Conservation (phyloP, 2,329 filamentous ascomycete genomes). For the Exophiala sp. region DNA sequence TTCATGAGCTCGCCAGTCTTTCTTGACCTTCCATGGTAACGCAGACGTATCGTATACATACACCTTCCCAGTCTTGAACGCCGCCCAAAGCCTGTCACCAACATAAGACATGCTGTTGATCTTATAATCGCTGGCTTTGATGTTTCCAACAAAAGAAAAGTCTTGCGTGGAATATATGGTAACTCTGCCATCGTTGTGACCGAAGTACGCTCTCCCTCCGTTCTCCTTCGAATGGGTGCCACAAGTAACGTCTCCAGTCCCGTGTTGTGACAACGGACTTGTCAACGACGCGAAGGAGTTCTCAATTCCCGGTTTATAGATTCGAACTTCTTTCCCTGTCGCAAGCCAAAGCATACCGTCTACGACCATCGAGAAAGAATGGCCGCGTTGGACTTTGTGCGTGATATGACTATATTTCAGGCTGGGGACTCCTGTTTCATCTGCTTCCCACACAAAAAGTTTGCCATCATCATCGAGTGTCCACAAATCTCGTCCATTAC, state of each 20-base stretch:
- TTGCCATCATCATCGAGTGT: conserved; percentile 86
- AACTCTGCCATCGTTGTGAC: conserved; percentile 89
- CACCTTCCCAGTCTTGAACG: conserved; percentile 89
- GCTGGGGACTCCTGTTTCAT: conserved; percentile 68
- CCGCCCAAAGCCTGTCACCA: conserved; percentile 83
- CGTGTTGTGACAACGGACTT: conserved; percentile 65
- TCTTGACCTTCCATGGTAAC: conserved; percentile 84
- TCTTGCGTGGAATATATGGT: conserved; percentile 82
- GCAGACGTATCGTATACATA: conserved; percentile 83
- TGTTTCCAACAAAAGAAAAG: conserved; percentile 71
- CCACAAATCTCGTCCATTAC: conserved; percentile 88
- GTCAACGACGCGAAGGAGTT: conserved; percentile 54
- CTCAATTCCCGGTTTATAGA: conserved; percentile 73
- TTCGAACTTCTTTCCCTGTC: conserved; percentile 77
- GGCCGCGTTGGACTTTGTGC: conserved; percentile 74
- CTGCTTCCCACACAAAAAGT: conserved; percentile 81
- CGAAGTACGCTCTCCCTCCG: conserved; percentile 78
- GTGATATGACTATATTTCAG: conserved; percentile 70
- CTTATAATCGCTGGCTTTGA: conserved; percentile 91
- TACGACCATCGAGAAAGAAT: conserved; percentile 86
- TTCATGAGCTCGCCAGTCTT: conserved; percentile 91
- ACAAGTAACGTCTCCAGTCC: conserved; percentile 81
- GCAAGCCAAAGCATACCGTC: conserved; percentile 84
- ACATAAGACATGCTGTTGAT: conserved; percentile 83
- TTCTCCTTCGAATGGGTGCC: conserved; percentile 72